These are phyloP conservation scores for Trichopus zeylanicus DNA, from an alignment of 116 monocot species.

Conservation along the genomic window DNA sequence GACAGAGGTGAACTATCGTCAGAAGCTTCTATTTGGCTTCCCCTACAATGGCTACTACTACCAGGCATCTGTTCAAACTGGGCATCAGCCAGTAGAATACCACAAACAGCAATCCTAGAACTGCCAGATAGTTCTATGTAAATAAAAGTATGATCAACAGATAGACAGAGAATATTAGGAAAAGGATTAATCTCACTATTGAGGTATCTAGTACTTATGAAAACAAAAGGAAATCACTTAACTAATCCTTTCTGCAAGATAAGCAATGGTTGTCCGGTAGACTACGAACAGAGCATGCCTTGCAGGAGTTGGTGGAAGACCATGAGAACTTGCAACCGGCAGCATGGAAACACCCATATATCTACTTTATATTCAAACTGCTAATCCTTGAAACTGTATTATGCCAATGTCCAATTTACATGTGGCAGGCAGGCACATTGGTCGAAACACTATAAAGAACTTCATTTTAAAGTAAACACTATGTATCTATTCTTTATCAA, in stretches of 20 bases:
- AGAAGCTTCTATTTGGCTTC: constrained; percentile 23
- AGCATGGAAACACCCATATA: too few relatives aligned
- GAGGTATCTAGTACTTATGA: neutral
- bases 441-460: too few relatives aligned
- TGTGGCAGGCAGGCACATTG: too few relatives aligned
- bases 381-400: too few relatives aligned
- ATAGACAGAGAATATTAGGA: neutral
- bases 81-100: constrained; percentile 55
- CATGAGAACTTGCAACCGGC: constrained; percentile 65
- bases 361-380: too few relatives aligned
- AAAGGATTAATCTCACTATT: neutral
- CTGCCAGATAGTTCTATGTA: constrained; percentile 24
- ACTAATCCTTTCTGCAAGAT: constrained; percentile 91
- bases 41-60: constrained; percentile 13
- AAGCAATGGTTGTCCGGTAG: constrained; percentile 77
- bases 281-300: constrained; percentile 76
- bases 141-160: neutral
- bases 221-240: constrained; percentile 8
- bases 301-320: constrained; percentile 87
- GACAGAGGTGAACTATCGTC: constrained; percentile 25
- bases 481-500: too few relatives aligned
- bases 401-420: too few relatives aligned
- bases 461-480: too few relatives aligned
- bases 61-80: constrained; percentile 43
- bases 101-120: constrained; percentile 67